phyloP scores from a whole-genome alignment of 2,329 filamentous ascomycete species.

The Colletotrichum tropicale region DNA sequence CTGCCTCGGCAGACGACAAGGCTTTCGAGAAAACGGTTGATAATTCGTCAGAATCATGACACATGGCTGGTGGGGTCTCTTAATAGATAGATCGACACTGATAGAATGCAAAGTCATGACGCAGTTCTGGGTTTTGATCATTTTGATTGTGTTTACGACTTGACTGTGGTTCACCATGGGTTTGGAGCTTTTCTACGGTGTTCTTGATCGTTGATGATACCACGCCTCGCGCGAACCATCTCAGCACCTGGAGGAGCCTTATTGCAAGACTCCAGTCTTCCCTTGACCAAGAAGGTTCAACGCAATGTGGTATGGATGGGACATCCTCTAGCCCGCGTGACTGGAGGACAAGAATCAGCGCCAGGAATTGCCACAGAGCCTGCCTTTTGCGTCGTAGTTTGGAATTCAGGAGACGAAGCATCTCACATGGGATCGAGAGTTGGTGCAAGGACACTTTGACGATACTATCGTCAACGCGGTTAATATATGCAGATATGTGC shows the following conservation, averaged over 20 bases:
- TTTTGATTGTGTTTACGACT: not conserved
- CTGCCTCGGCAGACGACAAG: conserved; percentile 11
- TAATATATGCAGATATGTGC: no score
- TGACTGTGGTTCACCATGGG: not conserved
- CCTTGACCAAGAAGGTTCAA: no score
- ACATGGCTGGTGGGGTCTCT: not conserved
- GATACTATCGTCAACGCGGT: accelerated
- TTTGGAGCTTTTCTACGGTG: not conserved
- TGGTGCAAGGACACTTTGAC: no score
- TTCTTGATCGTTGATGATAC: not conserved
- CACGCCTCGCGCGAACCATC: not conserved
- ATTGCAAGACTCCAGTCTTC: not conserved
- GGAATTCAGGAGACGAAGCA: no score
- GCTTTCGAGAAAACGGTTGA: conserved; percentile 2
- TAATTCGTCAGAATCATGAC: not conserved
- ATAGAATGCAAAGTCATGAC: not conserved
- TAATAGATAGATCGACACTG: not conserved
- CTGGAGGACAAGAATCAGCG: accelerated
- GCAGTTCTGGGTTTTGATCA: not conserved
- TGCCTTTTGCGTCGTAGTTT: no score
- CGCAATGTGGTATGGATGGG: no score
- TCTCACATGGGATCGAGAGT: no score
- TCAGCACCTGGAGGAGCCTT: not conserved
- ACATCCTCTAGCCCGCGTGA: accelerated
- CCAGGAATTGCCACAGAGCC: no score